phyloP scores from a whole-genome alignment of 768 basidiomycete genomes.

The Mycena albidolilacea region DNA sequence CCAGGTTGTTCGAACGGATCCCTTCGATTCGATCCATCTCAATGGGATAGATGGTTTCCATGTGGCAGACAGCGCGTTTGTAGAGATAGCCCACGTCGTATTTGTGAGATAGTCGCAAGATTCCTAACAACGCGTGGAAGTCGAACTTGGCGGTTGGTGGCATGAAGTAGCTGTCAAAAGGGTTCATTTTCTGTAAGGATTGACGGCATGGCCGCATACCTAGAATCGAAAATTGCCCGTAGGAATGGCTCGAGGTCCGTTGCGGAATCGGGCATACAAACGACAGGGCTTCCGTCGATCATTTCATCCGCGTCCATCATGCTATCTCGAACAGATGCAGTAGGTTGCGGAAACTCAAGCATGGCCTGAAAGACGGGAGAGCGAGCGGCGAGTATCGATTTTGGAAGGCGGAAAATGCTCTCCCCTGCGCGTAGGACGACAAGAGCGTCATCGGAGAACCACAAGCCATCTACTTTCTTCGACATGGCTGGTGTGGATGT shows the following conservation, averaged over 20 bases:
- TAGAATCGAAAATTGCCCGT: conserved; percentile 6
- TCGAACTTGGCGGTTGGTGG: neutral
- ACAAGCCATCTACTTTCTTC: neutral
- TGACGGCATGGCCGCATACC: neutral
- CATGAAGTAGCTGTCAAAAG: conserved; percentile 14
- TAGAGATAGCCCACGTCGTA: conserved; percentile 23
- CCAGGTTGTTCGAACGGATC: neutral
- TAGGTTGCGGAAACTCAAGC: conserved; percentile 13
- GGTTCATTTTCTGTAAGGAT: neutral
- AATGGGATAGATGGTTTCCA: conserved; percentile 5
- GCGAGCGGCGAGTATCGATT: conserved; percentile 19
- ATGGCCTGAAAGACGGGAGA: conserved; percentile 12
- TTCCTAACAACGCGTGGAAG: neutral
- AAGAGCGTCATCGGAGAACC: conserved; percentile 8
- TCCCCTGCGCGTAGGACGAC: conserved; percentile 7
- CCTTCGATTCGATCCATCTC: neutral
- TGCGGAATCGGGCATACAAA: neutral
- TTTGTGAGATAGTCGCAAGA: conserved; percentile 17
- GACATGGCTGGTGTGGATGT: neutral
- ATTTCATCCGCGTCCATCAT: neutral
- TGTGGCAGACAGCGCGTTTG: conserved; percentile 9
- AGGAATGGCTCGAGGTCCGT: conserved; percentile 5
- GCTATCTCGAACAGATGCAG: neutral
- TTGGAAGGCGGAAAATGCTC: conserved; percentile 6
- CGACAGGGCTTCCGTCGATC: conserved; percentile 8